Conservation (phyloP, 2,329 filamentous ascomycete genomes). For the Hypoxylon sp. region DNA sequence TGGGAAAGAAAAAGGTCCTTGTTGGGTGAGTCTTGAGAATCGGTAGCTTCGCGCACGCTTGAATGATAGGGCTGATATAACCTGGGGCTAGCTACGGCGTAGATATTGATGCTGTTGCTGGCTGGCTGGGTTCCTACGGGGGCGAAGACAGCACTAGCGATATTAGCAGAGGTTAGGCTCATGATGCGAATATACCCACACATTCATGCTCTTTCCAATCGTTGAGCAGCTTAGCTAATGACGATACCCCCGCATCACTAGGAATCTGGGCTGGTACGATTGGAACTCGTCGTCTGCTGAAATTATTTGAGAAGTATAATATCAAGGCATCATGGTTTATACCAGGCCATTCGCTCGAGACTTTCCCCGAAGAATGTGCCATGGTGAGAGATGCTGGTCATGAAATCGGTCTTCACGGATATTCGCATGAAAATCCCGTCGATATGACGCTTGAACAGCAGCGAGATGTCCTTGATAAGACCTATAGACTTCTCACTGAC, state of each 20-base stretch:
- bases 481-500: constrained; percentile 77
- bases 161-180: constrained; percentile 74
- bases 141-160: constrained; percentile 80
- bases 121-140: constrained; percentile 82
- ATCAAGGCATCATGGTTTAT: constrained; percentile 68
- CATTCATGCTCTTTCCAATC: background rate
- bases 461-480: constrained; percentile 80
- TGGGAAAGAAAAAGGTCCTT: constrained; percentile 48
- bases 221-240: constrained; percentile 18
- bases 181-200: background rate
- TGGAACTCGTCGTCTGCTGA: constrained; percentile 76
- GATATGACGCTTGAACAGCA: constrained; percentile 84
- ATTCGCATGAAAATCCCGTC: constrained; percentile 80
- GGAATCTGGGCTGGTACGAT: constrained; percentile 77
- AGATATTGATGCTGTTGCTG: constrained; percentile 82
- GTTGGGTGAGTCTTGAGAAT: constrained; percentile 37
- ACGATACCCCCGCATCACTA: constrained; percentile 7
- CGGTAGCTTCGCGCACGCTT: background rate
- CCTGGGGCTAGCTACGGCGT: constrained; percentile 70
- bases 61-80: constrained; percentile 17
- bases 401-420: constrained; percentile 76
- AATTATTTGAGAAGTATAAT: constrained; percentile 64
- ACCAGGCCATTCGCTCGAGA: constrained; percentile 72
- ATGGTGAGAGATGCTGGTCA: constrained; percentile 74
- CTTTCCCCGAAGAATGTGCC: constrained; percentile 76